Base-by-base conservation (phyloP, 345 rosid genomes). In the Citropsis articulata region DNA sequence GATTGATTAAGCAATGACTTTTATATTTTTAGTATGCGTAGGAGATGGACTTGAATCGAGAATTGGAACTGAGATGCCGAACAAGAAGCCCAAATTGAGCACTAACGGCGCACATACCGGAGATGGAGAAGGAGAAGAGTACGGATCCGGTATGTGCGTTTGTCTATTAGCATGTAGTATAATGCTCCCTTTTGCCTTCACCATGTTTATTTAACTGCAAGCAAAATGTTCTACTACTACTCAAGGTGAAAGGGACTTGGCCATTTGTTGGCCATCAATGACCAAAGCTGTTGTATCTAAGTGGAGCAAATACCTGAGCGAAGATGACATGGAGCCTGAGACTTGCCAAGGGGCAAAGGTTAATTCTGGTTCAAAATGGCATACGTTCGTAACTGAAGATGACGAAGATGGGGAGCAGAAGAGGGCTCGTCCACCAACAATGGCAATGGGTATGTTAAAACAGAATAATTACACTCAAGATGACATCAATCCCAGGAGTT, bases 41-140 rank as follows among this genome's bases (percentile, higher is more conserved):
- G 90, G 69, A 31, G 82, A 56, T 48, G 89, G 74, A 71, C 59
- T 81, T 56, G 91, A 76, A 75, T 59, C 81, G 31, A 77, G 81
- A 82, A 82, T 88, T 78, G 89, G 87, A 77, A 88, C 89, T 28
- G 95, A 87, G 77, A 80, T 85, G 82, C 85, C 92, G 0, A 79
- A 73, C 64, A 90, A 92, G 79, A 94, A 74, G 63, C 83, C 91
- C n/a, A 91, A 85, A 81, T 77, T 88, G 71, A 89, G 38, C 40
- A 82, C 70, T 35, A 33, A 75, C 56, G 75, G 71, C 21, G 71
- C 12, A 7, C 1, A 50, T 68, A 12, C 31, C 9, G 13, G 48
- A 18, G 60, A 65, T 21, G 50, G 75, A 57, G 63, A 48, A 25
- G 63, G 36, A 28, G 40, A 27, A 69, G 36, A 45, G 50, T 45